Conservation (phyloP, 1,284 basidiomycete species). For the Flammula alnicola region DNA sequence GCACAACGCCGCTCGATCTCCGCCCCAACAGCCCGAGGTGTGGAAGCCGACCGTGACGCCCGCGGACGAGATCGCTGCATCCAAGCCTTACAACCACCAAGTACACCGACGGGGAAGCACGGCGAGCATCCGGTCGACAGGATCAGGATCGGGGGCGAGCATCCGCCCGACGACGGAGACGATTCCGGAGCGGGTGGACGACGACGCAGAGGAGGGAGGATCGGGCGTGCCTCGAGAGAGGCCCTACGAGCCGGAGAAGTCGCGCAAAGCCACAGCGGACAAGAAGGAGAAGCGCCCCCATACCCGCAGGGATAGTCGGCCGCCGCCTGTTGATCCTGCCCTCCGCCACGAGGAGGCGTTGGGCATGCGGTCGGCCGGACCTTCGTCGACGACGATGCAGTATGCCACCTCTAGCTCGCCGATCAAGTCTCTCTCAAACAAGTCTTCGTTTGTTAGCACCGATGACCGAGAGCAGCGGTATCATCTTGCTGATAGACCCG, state of each 20-base stretch:
- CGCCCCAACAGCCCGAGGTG: constrained; percentile 41
- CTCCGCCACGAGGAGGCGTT: constrained; percentile 18
- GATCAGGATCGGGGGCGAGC: constrained; percentile 31
- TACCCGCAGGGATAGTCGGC: constrained; percentile 22
- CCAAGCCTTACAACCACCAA: constrained; percentile 31
- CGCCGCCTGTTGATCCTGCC: constrained; percentile 18
- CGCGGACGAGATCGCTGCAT: constrained; percentile 42
- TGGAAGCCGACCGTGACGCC: constrained; percentile 50
- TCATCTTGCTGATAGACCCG: too few relatives aligned
- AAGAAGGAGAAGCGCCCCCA: constrained; percentile 17
- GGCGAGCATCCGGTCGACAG: constrained; percentile 40
- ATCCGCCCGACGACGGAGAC: constrained; percentile 32
- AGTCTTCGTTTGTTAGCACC: constrained; percentile 19
- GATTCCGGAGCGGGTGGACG: constrained; percentile 33
- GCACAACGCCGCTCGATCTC: constrained; percentile 31
- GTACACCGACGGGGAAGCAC: constrained; percentile 40
- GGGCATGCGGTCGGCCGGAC: constrained; percentile 13
- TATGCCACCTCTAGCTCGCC: constrained; percentile 24
- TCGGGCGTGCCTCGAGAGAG: neutral
- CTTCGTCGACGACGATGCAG: constrained; percentile 29
- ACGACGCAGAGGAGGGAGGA: constrained; percentile 26
- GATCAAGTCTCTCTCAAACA: constrained; percentile 13
- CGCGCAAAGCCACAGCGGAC: constrained; percentile 4
- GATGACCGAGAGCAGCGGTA: constrained; percentile 17
- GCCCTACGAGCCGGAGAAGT: constrained; percentile 3